Evolutionary conservation across 495 filamentous ascomycete genomes (phyloP).

Genomic region (Xylaria sp.): DNA sequence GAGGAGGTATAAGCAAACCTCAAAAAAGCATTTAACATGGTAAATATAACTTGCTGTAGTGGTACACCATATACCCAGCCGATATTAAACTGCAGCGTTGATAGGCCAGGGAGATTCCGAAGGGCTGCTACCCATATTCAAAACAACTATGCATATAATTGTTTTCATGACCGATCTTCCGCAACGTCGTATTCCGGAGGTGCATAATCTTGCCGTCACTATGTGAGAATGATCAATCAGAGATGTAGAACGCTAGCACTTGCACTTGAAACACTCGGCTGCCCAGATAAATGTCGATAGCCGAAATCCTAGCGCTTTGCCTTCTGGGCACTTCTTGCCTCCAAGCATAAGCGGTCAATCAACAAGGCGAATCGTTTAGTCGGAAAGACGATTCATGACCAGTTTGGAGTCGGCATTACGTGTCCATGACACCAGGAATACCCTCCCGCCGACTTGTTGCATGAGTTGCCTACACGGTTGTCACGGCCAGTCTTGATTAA

Average conservation of each 20-base stretch:
- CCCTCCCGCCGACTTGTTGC: neutral
- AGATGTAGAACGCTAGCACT: slow-evolving; percentile 7
- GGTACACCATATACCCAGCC: neutral
- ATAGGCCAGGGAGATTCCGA: slow-evolving; percentile 23
- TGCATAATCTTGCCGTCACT: slow-evolving; percentile 6
- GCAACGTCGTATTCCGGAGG: slow-evolving; percentile 17
- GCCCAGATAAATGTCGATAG: slow-evolving; percentile 15
- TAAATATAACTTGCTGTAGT: slow-evolving; percentile 8
- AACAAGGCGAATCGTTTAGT: neutral
- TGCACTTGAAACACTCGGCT: slow-evolving; percentile 22
- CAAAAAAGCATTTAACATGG: neutral
- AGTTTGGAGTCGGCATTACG: neutral
- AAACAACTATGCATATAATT: slow-evolving; percentile 3
- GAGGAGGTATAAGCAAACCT: slow-evolving; percentile 1
- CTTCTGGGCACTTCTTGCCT: neutral
- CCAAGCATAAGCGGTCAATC: neutral
- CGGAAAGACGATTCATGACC: neutral
- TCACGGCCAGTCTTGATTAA: neutral
- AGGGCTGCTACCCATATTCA: neutral
- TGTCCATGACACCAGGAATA: neutral
- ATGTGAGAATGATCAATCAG: slow-evolving; percentile 8
- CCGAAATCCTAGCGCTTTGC: neutral
- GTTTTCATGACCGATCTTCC: neutral
- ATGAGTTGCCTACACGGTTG: neutral
- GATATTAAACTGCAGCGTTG: neutral